A percentile compares a stretch with the other conserved stretches of the same genome.
Conservation (phyloP, 306 rosid species). For the Crataegus laevigata region DNA sequence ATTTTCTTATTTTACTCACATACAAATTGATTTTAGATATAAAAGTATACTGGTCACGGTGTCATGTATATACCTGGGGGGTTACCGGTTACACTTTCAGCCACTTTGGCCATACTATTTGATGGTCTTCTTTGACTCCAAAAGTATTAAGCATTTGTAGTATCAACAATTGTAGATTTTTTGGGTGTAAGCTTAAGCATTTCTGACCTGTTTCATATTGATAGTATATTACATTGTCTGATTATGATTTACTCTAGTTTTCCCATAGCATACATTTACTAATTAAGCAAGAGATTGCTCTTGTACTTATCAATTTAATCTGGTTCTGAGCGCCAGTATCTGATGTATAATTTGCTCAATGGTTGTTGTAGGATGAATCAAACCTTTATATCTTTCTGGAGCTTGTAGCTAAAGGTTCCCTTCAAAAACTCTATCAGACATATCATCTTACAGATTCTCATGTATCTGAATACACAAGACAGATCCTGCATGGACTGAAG, state of each 20-base stretch:
- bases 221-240: not conserved
- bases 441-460: conserved; percentile 68
- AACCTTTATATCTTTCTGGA: conserved; percentile 80
- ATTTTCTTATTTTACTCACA: not conserved
- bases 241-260: not conserved
- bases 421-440: conserved; percentile 51
- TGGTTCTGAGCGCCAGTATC: not conserved
- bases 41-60: not conserved
- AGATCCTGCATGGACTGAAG: conserved; percentile 82
- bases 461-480: conserved; percentile 84
- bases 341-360: conserved; percentile 17
- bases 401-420: conserved; percentile 89
- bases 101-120: not conserved
- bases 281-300: not conserved
- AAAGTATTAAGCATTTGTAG: not conserved
- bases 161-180: not conserved
- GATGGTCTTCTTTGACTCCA: not conserved
- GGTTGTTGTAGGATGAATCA: conserved; percentile 63
- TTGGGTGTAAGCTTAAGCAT: not conserved
- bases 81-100: not conserved
- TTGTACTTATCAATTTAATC: not conserved
- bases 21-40: not conserved
- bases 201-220: not conserved
- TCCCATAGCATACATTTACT: not conserved
- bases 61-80: not conserved